Evolutionary conservation across 2,329 filamentous ascomycete species (phyloP).

Genomic region (Aspergillus awamori): DNA sequence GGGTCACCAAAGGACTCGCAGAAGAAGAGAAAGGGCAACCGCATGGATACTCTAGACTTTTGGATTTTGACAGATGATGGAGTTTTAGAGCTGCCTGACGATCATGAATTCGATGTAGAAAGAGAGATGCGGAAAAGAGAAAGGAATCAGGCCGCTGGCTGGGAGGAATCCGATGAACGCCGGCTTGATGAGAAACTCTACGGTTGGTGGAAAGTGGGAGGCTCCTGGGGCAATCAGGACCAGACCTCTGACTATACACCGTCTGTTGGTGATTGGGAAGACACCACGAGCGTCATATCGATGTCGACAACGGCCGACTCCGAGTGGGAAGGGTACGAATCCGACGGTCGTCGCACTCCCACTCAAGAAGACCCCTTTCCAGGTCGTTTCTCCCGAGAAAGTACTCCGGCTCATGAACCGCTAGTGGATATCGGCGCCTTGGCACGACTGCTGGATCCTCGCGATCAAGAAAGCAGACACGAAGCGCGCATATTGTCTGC

Average conservation of each 20-base stretch:
- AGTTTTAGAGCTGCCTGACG: constrained; percentile 58
- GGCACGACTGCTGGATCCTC: constrained; percentile 79
- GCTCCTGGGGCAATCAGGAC: constrained; percentile 83
- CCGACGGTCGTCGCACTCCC: constrained; percentile 66
- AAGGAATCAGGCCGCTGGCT: constrained; percentile 43
- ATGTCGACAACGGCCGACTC: constrained; percentile 58
- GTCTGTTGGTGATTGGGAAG: constrained; percentile 60
- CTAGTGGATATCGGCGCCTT: constrained; percentile 70
- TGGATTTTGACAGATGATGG: constrained; percentile 59
- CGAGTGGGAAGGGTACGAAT: constrained; percentile 50
- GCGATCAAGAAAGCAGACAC: constrained; percentile 73
- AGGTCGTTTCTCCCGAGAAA: constrained; percentile 47
- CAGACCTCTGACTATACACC: constrained; percentile 76
- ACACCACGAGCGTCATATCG: constrained; percentile 81
- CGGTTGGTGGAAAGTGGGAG: constrained; percentile 79
- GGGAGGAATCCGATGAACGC: constrained; percentile 59
- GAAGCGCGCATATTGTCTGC: constrained; percentile 81
- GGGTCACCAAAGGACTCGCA: constrained; percentile 29
- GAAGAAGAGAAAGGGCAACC: constrained; percentile 16
- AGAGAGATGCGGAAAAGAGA: constrained; percentile 70
- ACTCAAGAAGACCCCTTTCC: constrained; percentile 66
- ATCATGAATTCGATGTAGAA: constrained; percentile 77
- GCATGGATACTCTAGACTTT: constrained; percentile 50
- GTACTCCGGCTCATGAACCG: constrained; percentile 62
- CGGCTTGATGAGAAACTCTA: constrained; percentile 76